Percentiles rank a stretch among this genome's conserved stretches.
These are phyloP conservation scores for Geranium rotundifolium DNA, from an alignment of 345 rosid species.

Conservation along the genomic window DNA sequence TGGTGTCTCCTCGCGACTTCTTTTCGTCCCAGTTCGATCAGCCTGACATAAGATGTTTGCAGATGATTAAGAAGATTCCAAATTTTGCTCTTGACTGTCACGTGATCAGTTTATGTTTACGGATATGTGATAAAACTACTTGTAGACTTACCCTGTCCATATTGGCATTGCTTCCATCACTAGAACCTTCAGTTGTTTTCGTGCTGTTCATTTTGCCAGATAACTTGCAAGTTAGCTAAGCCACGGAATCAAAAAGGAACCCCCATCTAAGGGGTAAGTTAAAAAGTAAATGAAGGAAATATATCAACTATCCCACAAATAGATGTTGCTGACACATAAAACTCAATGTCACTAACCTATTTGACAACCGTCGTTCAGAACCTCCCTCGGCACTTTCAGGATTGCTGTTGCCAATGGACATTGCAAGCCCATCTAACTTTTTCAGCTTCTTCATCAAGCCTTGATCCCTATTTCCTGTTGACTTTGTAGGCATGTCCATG, in stretches of 20 bases:
- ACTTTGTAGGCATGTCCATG: conserved; percentile 49
- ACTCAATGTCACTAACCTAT: conserved; percentile 40
- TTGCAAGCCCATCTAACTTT: conserved; percentile 77
- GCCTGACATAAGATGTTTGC: conserved; percentile 29
- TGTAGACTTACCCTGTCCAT: conserved; percentile 22
- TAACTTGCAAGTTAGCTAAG: conserved; percentile 7
- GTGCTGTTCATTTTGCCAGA: conserved; percentile 44
- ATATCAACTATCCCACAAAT: background rate
- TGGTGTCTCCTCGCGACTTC: conserved; percentile 54
- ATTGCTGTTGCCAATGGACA: conserved; percentile 65
- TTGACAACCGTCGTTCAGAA: conserved; percentile 37
- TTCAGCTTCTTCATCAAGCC: conserved; percentile 79
- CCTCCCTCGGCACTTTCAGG: conserved; percentile 34
- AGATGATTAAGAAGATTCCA: conserved; percentile 2
- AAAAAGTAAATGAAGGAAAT: background rate
- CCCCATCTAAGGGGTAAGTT: background rate
- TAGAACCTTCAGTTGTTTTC: conserved; percentile 48
- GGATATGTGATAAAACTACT: background rate
- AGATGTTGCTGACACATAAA: background rate
- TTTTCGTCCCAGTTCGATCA: conserved; percentile 49
- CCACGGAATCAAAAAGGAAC: background rate
- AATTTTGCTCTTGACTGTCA: background rate
- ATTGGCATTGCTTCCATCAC: conserved; percentile 37
- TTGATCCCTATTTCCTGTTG: conserved; percentile 49
- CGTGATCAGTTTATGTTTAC: background rate